These are phyloP conservation scores for Cryptosporidium sp. DNA, from an alignment of 169 alveolate species.

Conservation along the genomic window DNA sequence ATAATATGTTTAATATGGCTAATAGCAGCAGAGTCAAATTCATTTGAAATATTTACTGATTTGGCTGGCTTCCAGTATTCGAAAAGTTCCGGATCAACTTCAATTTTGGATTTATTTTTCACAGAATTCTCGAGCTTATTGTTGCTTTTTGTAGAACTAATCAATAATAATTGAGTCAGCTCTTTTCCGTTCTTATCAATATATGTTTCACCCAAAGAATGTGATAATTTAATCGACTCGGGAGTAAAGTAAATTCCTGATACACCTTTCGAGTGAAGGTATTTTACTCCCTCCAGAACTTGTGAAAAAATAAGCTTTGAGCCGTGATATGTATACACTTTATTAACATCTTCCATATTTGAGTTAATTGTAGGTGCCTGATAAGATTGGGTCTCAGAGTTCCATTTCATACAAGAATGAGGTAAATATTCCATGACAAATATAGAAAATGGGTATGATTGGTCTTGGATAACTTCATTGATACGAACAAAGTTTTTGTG, in stretches of 20 bases:
- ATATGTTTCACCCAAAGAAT: conserved; percentile 68
- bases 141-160: background rate
- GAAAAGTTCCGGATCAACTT: conserved; percentile 19
- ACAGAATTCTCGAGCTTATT: background rate
- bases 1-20: conserved; percentile 14
- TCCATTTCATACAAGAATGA: conserved; percentile 55
- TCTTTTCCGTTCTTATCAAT: conserved; percentile 8
- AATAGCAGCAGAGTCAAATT: background rate
- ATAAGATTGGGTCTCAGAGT: conserved; percentile 15
- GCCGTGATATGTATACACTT: conserved; percentile 49
- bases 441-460: conserved; percentile 23
- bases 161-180: conserved; percentile 9
- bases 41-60: conserved; percentile 23
- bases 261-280: conserved; percentile 24
- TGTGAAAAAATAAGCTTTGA: conserved; percentile 42
- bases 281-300: conserved; percentile 27
- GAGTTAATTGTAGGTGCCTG: conserved; percentile 22
- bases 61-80: conserved; percentile 25
- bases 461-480: conserved; percentile 35
- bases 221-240: conserved; percentile 59
- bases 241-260: conserved; percentile 58
- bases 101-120: conserved; percentile 10
- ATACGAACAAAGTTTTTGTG: conserved; percentile 51
- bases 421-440: conserved; percentile 73
- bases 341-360: background rate